Evolutionary conservation across 768 basidiomycete species (phyloP).

Genomic region (Lactifluus pinguis): DNA sequence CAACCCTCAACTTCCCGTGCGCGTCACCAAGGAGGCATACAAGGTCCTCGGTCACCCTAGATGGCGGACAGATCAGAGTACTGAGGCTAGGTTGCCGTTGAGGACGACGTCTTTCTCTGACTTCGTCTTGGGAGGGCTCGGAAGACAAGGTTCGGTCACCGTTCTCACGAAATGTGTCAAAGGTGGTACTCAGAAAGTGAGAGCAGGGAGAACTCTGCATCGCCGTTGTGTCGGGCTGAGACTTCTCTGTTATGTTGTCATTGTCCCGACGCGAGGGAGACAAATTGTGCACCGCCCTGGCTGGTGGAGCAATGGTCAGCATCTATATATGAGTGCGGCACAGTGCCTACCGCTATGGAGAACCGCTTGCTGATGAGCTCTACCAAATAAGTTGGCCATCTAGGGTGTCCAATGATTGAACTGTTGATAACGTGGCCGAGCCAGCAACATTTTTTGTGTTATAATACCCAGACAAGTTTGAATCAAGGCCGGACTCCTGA

Average conservation of each 20-base stretch:
- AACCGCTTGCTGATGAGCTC: background rate
- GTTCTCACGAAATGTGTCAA: constrained; percentile 4
- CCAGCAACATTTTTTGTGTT: background rate
- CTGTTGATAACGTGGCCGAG: background rate
- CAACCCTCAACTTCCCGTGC: constrained; percentile 44
- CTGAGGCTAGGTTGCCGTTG: constrained; percentile 43
- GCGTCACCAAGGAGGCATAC: constrained; percentile 56
- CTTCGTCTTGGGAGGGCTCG: background rate
- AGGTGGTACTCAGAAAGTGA: background rate
- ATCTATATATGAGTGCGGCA: background rate
- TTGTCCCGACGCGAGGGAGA: background rate
- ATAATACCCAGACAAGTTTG: background rate
- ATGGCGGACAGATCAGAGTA: constrained; percentile 39
- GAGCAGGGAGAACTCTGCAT: background rate
- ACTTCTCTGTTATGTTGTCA: background rate
- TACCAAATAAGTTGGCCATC: background rate
- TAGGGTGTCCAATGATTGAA: background rate
- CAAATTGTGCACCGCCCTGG: background rate
- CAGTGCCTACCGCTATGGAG: background rate
- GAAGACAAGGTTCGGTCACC: background rate
- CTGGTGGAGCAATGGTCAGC: background rate
- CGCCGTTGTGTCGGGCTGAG: background rate
- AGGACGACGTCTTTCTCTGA: background rate
- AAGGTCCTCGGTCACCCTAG: constrained; percentile 47
- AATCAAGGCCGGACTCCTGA: background rate